Evolutionary conservation across 345 rosid species (phyloP), one percentile per base, ranked within the genome.

Genomic region (Aegle marmelos): DNA sequence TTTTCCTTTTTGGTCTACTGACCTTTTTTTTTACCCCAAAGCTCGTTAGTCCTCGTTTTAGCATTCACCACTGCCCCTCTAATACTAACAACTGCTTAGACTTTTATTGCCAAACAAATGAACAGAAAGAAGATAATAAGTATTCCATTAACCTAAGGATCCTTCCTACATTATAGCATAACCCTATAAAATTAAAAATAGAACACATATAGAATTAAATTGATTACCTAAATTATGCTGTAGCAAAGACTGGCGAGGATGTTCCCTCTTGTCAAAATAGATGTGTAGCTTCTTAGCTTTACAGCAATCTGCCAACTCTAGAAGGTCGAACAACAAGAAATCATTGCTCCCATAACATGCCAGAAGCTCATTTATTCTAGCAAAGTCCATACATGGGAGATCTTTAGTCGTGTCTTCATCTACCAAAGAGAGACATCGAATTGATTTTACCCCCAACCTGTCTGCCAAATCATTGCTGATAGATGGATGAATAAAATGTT

Each of bases 221-320:
- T 25, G 39, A 72, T 78, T 85, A 93, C 98, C 97, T 75, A 95
- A 85, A 81, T 93, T 95, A 82, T 90, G 98, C 86, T 95, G 98
- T 86, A 95, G 79, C 89, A 95, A 86, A 79, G 98, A 88, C 87
- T 93, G 91, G 82, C 90, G 80, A 84, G 94, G 86, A 83, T 95
- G 98, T 81, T 91, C 87, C 86, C 98, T 90, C 85, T 91, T 93
- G 94, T 95, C 98, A 88, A 93, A 83, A 58, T 91, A 82, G 72
- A 95, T 70, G 85, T 91, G 97, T 68, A 95, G 80, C 82, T 82
- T 93, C 81, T 85, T 91, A 74, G 95, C 95, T 83, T 86, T 89
- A 86, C 97, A 93, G 83, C 98, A 90, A 86, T 95, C 98, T 78
- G 98, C 98, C 88, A 95, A 83, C 89, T 95, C 98, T 81, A 95